Conservation (phyloP, 2,329 filamentous ascomycete genomes). For the Nakataea oryzae region DNA sequence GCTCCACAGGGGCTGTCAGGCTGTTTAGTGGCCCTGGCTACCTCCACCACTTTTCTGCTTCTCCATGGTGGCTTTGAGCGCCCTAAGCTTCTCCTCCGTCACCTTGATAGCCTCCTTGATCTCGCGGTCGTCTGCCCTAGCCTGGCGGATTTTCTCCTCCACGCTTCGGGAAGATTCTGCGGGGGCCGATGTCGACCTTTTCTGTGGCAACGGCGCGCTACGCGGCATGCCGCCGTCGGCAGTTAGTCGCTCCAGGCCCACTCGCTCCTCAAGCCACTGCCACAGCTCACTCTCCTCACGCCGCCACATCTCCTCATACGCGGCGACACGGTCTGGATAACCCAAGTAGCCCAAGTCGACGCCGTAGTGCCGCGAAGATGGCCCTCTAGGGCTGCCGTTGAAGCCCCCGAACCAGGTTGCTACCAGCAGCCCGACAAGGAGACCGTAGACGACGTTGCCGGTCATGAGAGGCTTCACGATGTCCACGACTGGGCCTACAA, state of each 20-base stretch:
- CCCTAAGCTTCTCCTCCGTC: slow-evolving; percentile 73
- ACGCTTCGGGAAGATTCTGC: slow-evolving; percentile 28
- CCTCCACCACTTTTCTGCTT: slow-evolving; percentile 21
- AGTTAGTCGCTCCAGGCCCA: slow-evolving; percentile 55
- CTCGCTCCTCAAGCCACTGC: slow-evolving; percentile 86
- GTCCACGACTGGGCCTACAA: slow-evolving; percentile 60
- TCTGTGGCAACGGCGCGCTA: slow-evolving; percentile 17
- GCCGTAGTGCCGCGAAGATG: slow-evolving; percentile 22
- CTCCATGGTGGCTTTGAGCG: slow-evolving; percentile 64
- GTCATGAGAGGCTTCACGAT: slow-evolving; percentile 62
- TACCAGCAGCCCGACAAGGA: slow-evolving; percentile 64
- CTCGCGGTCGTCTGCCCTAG: slow-evolving; percentile 60
- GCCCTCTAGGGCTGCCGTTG: slow-evolving; percentile 17
- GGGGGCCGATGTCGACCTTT: slow-evolving; percentile 40
- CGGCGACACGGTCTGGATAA: slow-evolving; percentile 58
- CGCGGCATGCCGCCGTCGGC: slow-evolving; percentile 17
- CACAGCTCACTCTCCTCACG: slow-evolving; percentile 81
- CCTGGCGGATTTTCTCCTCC: slow-evolving; percentile 47
- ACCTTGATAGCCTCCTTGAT: slow-evolving; percentile 72
- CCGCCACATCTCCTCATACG: slow-evolving; percentile 90
- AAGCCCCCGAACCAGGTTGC: slow-evolving; percentile 62
- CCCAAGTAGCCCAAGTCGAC: slow-evolving; percentile 20
- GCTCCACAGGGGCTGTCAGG: neutral
- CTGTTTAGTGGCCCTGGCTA: neutral
- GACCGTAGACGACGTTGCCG: slow-evolving; percentile 65